Evolutionary conservation across 345 rosid genomes (phyloP).

Genomic region (Murraya koenigii): DNA sequence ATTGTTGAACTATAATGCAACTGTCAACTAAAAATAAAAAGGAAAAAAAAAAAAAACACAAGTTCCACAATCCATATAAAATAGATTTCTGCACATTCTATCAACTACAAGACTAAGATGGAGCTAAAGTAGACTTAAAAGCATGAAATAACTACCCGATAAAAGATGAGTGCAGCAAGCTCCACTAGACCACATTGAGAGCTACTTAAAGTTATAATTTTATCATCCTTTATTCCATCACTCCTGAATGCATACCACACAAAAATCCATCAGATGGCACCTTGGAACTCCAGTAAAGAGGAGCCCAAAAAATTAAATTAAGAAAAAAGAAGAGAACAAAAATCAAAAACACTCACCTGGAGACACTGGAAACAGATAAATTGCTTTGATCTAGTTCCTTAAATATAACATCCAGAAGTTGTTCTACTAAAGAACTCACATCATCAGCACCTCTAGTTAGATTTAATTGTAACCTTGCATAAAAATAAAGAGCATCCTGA

Average conservation of each 20-base stretch:
- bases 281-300: conserved; percentile 3
- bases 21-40: too few relatives aligned
- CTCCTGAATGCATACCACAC: conserved; percentile 41
- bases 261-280: conserved; percentile 20
- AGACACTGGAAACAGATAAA: conserved; percentile 37
- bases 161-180: conserved; percentile 73
- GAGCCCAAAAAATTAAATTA: neutral
- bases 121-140: neutral
- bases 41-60: neutral
- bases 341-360: conserved; percentile 46
- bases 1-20: neutral
- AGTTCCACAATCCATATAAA: neutral
- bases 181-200: conserved; percentile 66
- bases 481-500: conserved; percentile 70
- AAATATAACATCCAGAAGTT: conserved; percentile 70
- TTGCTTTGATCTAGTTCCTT: conserved; percentile 82
- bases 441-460: conserved; percentile 56
- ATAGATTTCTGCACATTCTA: conserved; percentile 5
- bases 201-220: conserved; percentile 57
- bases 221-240: conserved; percentile 76
- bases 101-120: conserved; percentile 7
- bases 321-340: conserved; percentile 3
- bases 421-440: conserved; percentile 61
- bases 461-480: conserved; percentile 74
- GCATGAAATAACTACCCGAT: conserved; percentile 48